These are phyloP conservation scores for Vitis cinerea DNA, from an alignment of 164 flowering plant species.

Conservation along the genomic window DNA sequence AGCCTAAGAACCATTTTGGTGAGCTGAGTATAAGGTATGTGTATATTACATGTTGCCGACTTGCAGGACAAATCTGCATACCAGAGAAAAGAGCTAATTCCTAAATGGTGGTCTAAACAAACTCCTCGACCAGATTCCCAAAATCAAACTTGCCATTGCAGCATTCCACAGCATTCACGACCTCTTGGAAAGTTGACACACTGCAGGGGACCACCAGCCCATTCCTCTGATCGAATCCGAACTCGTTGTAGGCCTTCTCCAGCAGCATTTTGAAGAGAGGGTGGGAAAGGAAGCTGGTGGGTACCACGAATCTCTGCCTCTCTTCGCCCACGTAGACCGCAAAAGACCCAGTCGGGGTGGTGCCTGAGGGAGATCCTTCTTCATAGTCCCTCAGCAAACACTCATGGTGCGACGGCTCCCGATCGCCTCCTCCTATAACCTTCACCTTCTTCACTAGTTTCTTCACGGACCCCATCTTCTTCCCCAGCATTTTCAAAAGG, in stretches of 20 bases:
- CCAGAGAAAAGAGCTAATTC: neutral
- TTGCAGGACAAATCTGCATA: neutral
- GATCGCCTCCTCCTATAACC: slow-evolving; percentile 13
- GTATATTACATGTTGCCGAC: too few relatives aligned
- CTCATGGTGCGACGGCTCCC: slow-evolving; percentile 19
- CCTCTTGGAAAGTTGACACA: slow-evolving; percentile 66
- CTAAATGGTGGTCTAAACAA: slow-evolving; percentile 21
- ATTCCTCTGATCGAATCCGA: slow-evolving; percentile 60
- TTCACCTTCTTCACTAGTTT: slow-evolving; percentile 54
- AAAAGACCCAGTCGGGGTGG: slow-evolving; percentile 59
- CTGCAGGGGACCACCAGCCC: slow-evolving; percentile 77
- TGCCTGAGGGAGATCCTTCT: slow-evolving; percentile 16
- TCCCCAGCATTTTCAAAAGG: slow-evolving; percentile 36
- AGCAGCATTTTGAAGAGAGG: slow-evolving; percentile 89
- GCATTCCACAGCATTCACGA: slow-evolving; percentile 60
- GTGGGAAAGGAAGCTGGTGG: slow-evolving; percentile 66
- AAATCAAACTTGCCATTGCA: slow-evolving; percentile 69
- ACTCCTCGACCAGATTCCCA: slow-evolving; percentile 65
- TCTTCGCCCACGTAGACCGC: slow-evolving; percentile 83
- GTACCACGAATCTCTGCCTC: slow-evolving; percentile 64
- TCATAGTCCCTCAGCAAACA: slow-evolving; percentile 29
- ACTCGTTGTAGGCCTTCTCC: slow-evolving; percentile 74
- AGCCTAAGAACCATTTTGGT: too few relatives aligned
- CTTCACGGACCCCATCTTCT: slow-evolving; percentile 43
- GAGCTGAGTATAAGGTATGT: too few relatives aligned